phyloP scores from a whole-genome alignment of 2,329 filamentous ascomycete genomes.

The Colletotrichum tropicale region DNA sequence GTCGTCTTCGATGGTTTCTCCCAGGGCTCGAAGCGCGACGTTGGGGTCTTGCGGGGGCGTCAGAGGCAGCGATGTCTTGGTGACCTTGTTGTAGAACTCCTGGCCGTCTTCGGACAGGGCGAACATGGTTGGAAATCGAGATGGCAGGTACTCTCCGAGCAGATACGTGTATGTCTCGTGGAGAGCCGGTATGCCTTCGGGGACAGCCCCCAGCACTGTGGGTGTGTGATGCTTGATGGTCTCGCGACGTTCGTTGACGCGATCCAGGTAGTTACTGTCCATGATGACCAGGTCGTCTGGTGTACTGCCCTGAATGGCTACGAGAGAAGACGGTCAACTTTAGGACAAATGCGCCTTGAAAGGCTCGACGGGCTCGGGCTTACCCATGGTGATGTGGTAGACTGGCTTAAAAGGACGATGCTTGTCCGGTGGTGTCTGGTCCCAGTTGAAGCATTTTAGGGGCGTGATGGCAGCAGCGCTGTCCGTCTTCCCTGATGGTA shows the following conservation, averaged over 20 bases:
- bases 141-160: constrained; percentile 49
- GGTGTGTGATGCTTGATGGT: constrained; percentile 42
- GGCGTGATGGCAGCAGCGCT: constrained; percentile 25
- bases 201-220: constrained; percentile 46
- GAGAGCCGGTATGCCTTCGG: constrained; percentile 44
- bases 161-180: constrained; percentile 54
- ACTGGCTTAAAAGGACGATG: constrained; percentile 55
- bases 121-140: constrained; percentile 54
- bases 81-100: constrained; percentile 44
- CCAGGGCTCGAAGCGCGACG: constrained; percentile 43
- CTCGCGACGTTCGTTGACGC: constrained; percentile 42
- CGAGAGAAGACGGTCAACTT: neutral
- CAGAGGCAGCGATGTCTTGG: constrained; percentile 31
- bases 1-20: constrained; percentile 60
- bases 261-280: constrained; percentile 53
- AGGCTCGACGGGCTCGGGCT: neutral
- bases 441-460: constrained; percentile 42
- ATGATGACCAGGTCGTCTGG: constrained; percentile 58
- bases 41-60: constrained; percentile 30
- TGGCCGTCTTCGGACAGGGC: constrained; percentile 32
- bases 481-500: neutral
- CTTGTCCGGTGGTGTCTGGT: constrained; percentile 37
- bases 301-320: constrained; percentile 45
- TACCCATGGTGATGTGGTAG: constrained; percentile 62
- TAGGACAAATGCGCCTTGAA: neutral